Base-by-base conservation (phyloP, 345 rosid genomes). In the Citrus glauca region DNA sequence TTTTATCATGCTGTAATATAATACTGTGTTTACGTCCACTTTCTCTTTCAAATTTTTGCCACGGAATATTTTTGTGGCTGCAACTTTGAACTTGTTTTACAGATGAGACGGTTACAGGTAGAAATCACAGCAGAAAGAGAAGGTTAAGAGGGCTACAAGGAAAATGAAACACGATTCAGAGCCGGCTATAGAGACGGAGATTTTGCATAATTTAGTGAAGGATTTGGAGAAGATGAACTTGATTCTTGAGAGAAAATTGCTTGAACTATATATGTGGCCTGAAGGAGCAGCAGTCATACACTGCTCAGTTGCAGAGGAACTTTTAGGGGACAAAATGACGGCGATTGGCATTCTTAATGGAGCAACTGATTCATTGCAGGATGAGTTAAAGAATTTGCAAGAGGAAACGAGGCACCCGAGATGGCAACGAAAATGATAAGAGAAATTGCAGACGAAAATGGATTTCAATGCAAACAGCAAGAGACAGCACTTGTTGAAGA, bases 401-500 rank as follows among this genome's bases (percentile, higher is more conserved):
- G 80, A 72, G 69, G 82, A 79, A 16, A 73, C 32, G 9, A 70
- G 60, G 27, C 78, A 73, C 75, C 81, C 8, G 73, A 60, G 78
- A 33, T 25, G 64, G 89, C 79, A 20, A 73, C 42, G 65, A 64
- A 71, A 30, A 48, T 14, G 72, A 45, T 78, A 8, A 7, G 71
- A 63, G 61, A 76, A 81, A 48, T 55, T 85, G 76, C 80, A 76
- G 79, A 79, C 10, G 71, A 73, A 75, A 77, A 60, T 68, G 45
- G 59, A 80, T 38, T 69, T 32, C 13, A 33, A 33, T 28, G 38
- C 63, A 7, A 68, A n/a, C 33, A 77, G 68, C 60, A 67, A 65
- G 69, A 81, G 75, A 59, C 66, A 5, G 28, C 81, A 45, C 32
- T 42, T 86, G 53, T 83, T 40, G 79, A 84, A 74, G 77, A 80